phyloP scores from a whole-genome alignment of 176 grass and related monocot species.

The Panicum miliaceum region DNA sequence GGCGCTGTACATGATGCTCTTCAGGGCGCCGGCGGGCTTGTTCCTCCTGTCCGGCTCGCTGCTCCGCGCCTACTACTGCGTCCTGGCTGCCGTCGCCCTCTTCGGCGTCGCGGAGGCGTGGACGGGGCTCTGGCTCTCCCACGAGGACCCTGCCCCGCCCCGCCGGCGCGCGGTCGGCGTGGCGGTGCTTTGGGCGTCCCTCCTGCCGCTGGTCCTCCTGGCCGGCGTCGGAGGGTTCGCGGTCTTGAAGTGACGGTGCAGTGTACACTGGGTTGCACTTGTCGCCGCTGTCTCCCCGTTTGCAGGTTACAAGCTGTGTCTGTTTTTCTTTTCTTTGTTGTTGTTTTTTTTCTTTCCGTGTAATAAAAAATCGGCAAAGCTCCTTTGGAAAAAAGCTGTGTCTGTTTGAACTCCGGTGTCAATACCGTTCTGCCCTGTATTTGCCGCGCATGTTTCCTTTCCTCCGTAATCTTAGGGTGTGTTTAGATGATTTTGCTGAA shows the following conservation, averaged over 20 bases:
- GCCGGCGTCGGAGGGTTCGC: not conserved
- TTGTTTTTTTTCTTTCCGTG: no score
- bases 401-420: not conserved
- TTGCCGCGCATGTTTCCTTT: no score
- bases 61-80: not conserved
- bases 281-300: not conserved
- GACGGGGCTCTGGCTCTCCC: conserved; percentile 41
- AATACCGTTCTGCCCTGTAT: no score
- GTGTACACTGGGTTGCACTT: no score
- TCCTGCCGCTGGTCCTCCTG: conserved; percentile 19
- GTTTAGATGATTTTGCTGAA: no score
- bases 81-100: not conserved
- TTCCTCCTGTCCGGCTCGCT: not conserved
- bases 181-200: conserved; percentile 23
- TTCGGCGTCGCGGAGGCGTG: conserved; percentile 18
- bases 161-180: not conserved
- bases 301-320: not conserved
- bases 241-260: not conserved
- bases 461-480: not conserved
- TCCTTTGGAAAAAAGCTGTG: no score
- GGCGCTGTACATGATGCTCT: conserved; percentile 38
- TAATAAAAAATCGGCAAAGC: no score
- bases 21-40: conserved; percentile 2
- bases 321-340: no score
- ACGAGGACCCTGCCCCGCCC: not conserved